phyloP scores from a whole-genome alignment of 768 basidiomycete species.

The Thelephora aurantiotincta region DNA sequence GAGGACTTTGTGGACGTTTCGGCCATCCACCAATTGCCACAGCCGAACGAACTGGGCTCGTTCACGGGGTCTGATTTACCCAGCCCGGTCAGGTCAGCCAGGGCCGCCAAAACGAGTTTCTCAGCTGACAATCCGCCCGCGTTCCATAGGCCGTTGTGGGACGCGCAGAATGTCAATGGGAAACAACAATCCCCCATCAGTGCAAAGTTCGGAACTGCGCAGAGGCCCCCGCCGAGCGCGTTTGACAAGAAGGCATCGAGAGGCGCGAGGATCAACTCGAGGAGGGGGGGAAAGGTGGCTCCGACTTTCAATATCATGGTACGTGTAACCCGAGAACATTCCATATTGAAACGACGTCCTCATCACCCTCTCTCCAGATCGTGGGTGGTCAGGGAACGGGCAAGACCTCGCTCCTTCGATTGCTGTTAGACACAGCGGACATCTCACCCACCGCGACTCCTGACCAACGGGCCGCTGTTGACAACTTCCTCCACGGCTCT shows the following conservation, averaged over 20 bases:
- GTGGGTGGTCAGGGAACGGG: conserved; percentile 72
- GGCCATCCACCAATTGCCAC: conserved; percentile 33
- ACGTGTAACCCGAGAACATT: conserved; percentile 8
- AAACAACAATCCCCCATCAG: too few species aligned
- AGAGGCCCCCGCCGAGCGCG: conserved; percentile 35
- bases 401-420: conserved; percentile 69
- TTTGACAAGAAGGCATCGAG: conserved; percentile 40
- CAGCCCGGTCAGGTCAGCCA: conserved; percentile 26
- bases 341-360: not conserved
- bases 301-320: conserved; percentile 87
- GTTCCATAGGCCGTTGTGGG: conserved; percentile 70
- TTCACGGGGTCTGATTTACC: too few species aligned
- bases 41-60: conserved; percentile 12
- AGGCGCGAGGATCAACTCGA: not conserved
- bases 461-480: conserved; percentile 54
- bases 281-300: conserved; percentile 19
- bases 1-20: conserved; percentile 66
- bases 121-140: conserved; percentile 37
- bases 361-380: conserved; percentile 30
- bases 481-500: conserved; percentile 47
- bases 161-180: too few species aligned
- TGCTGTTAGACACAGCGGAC: conserved; percentile 76
- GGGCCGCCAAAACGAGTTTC: conserved; percentile 61
- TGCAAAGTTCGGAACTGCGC: too few species aligned
- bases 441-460: conserved; percentile 63